phyloP scores from a whole-genome alignment of 805 yeast species.

The Wickerhamiella alocasiicola region DNA sequence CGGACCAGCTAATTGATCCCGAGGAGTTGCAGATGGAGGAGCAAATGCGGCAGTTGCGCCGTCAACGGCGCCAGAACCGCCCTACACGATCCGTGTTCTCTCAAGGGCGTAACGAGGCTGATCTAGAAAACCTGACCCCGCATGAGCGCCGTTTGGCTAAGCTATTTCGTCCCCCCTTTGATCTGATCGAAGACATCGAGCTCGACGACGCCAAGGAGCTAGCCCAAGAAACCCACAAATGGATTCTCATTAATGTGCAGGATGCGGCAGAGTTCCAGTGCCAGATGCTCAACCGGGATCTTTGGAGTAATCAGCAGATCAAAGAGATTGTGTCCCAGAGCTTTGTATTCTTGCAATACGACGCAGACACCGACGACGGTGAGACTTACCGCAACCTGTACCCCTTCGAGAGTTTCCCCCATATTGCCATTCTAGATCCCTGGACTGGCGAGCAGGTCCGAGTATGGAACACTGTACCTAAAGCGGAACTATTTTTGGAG shows the following conservation, averaged over 20 bases:
- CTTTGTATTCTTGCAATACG: constrained; percentile 79
- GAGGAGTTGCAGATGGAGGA: constrained; percentile 20
- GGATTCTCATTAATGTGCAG: constrained; percentile 84
- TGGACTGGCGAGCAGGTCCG: constrained; percentile 84
- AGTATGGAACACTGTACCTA: constrained; percentile 61
- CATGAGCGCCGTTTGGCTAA: constrained; percentile 54
- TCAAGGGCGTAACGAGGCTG: constrained; percentile 28
- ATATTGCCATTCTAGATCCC: constrained; percentile 85
- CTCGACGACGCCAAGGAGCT: constrained; percentile 61
- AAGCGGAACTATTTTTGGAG: constrained; percentile 44
- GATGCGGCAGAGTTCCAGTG: constrained; percentile 76
- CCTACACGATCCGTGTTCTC: constrained; percentile 36
- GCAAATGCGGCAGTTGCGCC: constrained; percentile 17
- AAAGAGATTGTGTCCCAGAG: constrained; percentile 51
- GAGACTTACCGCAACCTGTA: constrained; percentile 59
- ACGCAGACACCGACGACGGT: constrained; percentile 65
- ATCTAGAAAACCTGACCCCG: constrained; percentile 13
- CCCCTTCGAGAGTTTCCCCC: constrained; percentile 60
- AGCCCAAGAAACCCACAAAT: constrained; percentile 54
- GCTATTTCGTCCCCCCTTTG: constrained; percentile 89
- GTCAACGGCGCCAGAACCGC: constrained; percentile 12
- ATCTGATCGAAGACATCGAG: constrained; percentile 54
- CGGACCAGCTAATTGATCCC: constrained; percentile 61
- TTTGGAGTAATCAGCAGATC: constrained; percentile 65
- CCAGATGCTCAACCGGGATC: constrained; percentile 82